phyloP scores from a whole-genome alignment of 305 asterid genomes.

The Nicotiana rustica region DNA sequence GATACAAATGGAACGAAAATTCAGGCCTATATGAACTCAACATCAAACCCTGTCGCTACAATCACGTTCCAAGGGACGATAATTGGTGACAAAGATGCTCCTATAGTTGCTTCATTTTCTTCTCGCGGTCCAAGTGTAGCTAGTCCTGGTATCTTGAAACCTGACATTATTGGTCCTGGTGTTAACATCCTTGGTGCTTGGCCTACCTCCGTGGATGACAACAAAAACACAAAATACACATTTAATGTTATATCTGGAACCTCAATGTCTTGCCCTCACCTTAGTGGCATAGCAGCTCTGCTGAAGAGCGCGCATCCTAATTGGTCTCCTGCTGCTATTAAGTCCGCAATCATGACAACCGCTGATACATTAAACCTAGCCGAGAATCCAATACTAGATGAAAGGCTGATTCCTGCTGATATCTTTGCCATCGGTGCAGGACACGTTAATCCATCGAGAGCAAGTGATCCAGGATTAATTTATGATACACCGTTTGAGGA shows the following conservation, averaged over 20 bases:
- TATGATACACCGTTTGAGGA: slow-evolving; percentile 51
- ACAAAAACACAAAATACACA: slow-evolving; percentile 38
- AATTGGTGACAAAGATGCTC: slow-evolving; percentile 52
- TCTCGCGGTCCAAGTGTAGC: slow-evolving; percentile 52
- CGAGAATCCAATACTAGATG: slow-evolving; percentile 49
- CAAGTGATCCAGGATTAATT: slow-evolving; percentile 59
- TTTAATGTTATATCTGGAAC: slow-evolving; percentile 64
- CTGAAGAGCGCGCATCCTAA: slow-evolving; percentile 64
- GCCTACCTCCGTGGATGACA: slow-evolving; percentile 43
- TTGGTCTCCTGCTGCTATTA: slow-evolving; percentile 71
- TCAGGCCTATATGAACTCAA: slow-evolving; percentile 43
- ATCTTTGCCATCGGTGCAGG: slow-evolving; percentile 57
- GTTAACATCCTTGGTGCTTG: slow-evolving; percentile 60
- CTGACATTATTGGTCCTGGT: slow-evolving; percentile 65
- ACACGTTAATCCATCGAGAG: slow-evolving; percentile 57
- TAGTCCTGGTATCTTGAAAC: slow-evolving; percentile 61
- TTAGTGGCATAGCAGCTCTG: slow-evolving; percentile 68
- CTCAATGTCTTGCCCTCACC: slow-evolving; percentile 75
- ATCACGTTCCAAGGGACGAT: slow-evolving; percentile 52
- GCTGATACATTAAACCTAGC: slow-evolving; percentile 50
- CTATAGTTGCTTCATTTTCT: slow-evolving; percentile 52
- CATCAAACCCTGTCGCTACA: slow-evolving; percentile 42
- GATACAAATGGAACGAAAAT: slow-evolving; percentile 37
- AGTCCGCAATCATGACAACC: slow-evolving; percentile 73
- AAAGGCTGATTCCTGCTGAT: slow-evolving; percentile 45